A percentile compares a stretch with the other conserved stretches of the same genome.
Evolutionary conservation across 352 stramenopile genomes (phyloP).

Genomic region (Globisporangium solare): DNA sequence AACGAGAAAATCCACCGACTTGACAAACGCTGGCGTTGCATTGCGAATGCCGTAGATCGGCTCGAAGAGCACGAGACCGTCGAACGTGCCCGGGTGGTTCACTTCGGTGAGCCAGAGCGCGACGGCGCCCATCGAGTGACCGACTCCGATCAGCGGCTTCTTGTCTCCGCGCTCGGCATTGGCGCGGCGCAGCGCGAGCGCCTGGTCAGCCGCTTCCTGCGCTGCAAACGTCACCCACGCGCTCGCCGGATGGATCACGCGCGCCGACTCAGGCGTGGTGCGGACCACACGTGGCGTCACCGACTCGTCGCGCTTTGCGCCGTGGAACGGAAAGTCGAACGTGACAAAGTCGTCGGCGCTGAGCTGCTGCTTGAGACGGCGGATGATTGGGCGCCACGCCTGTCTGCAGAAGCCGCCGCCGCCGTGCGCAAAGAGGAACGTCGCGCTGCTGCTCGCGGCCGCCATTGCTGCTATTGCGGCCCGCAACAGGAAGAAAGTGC

Average conservation of each 20-base stretch:
- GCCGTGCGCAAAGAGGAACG: slow-evolving; percentile 38
- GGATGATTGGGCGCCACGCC: slow-evolving; percentile 39
- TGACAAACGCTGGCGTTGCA: not conserved
- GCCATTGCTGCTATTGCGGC: no score
- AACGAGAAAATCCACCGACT: slow-evolving; percentile 29
- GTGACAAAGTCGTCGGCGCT: slow-evolving; percentile 15
- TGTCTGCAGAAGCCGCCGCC: slow-evolving; percentile 44
- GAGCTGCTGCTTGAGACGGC: slow-evolving; percentile 26
- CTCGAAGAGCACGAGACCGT: slow-evolving; percentile 39
- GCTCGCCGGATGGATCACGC: slow-evolving; percentile 36
- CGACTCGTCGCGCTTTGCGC: slow-evolving; percentile 31
- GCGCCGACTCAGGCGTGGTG: slow-evolving; percentile 7
- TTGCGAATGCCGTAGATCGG: slow-evolving; percentile 26
- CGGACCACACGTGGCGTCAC: slow-evolving; percentile 11
- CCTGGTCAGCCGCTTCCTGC: slow-evolving; percentile 12
- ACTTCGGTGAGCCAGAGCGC: slow-evolving; percentile 36
- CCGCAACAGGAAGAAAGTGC: no score
- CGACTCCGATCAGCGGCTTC: slow-evolving; percentile 40
- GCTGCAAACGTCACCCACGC: slow-evolving; percentile 14
- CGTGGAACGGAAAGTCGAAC: slow-evolving; percentile 41
- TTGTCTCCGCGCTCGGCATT: slow-evolving; percentile 5
- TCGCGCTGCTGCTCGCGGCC: not conserved
- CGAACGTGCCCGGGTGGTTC: slow-evolving; percentile 29
- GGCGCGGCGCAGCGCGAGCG: slow-evolving; percentile 6
- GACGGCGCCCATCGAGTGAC: slow-evolving; percentile 38